Conservation (phyloP, 2,329 filamentous ascomycete species). For the Alternaria metachromatica region DNA sequence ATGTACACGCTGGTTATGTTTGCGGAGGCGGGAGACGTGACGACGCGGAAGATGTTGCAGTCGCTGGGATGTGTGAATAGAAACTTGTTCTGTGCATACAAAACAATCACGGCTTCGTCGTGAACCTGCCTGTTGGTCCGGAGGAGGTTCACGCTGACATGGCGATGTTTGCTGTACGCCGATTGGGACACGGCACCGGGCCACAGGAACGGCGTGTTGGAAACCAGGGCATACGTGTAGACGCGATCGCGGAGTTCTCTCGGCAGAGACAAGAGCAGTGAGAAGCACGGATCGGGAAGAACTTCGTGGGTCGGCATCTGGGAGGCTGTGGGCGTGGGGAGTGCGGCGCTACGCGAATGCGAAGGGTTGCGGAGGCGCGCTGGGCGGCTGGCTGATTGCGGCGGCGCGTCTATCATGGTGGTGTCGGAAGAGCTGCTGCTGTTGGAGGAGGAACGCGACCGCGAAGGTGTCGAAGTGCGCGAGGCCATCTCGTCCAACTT, state of each 20-base stretch:
- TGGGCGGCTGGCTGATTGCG: slow-evolving; percentile 31
- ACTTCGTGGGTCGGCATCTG: slow-evolving; percentile 1
- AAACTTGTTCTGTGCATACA: slow-evolving; percentile 48
- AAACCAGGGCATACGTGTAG: slow-evolving; percentile 42
- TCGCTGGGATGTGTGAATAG: slow-evolving; percentile 50
- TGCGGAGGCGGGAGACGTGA: slow-evolving; percentile 36
- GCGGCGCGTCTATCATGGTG: slow-evolving; percentile 43
- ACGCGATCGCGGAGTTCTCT: slow-evolving; percentile 47
- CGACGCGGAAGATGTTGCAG: slow-evolving; percentile 49
- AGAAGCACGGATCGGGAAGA: slow-evolving; percentile 33
- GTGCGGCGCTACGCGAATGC: slow-evolving; percentile 19
- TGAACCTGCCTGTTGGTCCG: slow-evolving; percentile 39
- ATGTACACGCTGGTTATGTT: slow-evolving; percentile 42
- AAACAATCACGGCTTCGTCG: slow-evolving; percentile 40
- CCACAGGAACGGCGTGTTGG: slow-evolving; percentile 45
- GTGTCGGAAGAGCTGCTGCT: slow-evolving; percentile 42
- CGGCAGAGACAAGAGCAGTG: slow-evolving; percentile 45
- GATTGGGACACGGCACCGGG: slow-evolving; percentile 25
- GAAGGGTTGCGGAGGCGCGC: slow-evolving; percentile 36
- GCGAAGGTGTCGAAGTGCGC: slow-evolving; percentile 36
- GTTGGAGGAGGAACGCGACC: slow-evolving; percentile 38
- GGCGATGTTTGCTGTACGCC: slow-evolving; percentile 12
- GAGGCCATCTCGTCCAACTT: slow-evolving; percentile 34
- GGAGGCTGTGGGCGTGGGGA: slow-evolving; percentile 5
- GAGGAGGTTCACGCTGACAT: slow-evolving; percentile 38